These are phyloP conservation scores for Citrullus mucosospermus DNA, from an alignment of 306 rosid genomes.

Conservation along the genomic window DNA sequence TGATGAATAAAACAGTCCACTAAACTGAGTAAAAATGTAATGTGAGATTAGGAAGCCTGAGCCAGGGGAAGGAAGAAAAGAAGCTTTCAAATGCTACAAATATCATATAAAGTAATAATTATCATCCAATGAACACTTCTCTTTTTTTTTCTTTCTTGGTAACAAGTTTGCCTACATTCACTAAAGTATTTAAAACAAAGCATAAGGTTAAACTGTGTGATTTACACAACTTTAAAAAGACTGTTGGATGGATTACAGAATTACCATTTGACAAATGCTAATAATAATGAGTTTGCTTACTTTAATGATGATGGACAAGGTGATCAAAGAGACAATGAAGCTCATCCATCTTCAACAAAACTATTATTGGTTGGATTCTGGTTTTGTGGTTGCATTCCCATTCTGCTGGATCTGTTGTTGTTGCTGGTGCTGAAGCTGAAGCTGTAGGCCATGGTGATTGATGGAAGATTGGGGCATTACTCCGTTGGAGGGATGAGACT, in stretches of 20 bases:
- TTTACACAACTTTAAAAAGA: conserved; percentile 14
- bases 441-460: conserved; percentile 43
- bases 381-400: conserved; percentile 38
- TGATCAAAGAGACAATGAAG: background rate
- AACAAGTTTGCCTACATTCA: conserved; percentile 36
- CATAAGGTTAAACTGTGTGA: conserved; percentile 17
- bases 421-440: conserved; percentile 39
- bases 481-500: conserved; percentile 28
- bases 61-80: background rate
- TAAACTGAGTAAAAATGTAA: background rate
- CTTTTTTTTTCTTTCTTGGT: background rate
- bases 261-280: conserved; percentile 22
- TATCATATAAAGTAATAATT: background rate
- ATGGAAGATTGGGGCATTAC: conserved; percentile 29
- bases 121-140: background rate
- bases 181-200: background rate
- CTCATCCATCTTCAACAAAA: conserved; percentile 1
- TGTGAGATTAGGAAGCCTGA: background rate
- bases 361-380: conserved; percentile 51
- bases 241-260: conserved; percentile 18
- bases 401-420: conserved; percentile 43
- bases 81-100: background rate
- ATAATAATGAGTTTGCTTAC: background rate
- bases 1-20: background rate
- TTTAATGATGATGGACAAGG: conserved; percentile 1